phyloP scores from a whole-genome alignment of 2,329 filamentous ascomycete genomes.

The Aspergillus felis region DNA sequence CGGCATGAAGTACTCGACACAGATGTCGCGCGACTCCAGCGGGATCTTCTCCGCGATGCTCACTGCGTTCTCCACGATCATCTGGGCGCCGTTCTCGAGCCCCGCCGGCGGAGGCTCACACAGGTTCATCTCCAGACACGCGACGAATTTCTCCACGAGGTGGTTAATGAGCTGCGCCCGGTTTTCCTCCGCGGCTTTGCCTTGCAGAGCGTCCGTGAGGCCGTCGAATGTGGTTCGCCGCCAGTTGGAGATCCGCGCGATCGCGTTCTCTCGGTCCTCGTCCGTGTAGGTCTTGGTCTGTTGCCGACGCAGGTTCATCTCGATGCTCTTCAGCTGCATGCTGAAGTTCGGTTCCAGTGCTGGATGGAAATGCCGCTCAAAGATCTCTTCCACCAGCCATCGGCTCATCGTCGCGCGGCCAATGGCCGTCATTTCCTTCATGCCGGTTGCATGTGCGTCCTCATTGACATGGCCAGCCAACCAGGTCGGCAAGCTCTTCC shows the following conservation, averaged over 20 bases:
- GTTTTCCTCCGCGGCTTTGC: constrained; percentile 62
- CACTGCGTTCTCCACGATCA: constrained; percentile 89
- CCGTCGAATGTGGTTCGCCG: constrained; percentile 90
- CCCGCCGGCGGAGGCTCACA: constrained; percentile 72
- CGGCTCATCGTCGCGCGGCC: constrained; percentile 82
- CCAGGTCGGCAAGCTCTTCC: constrained; percentile 78
- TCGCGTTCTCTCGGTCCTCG: constrained; percentile 85
- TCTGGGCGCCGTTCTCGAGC: constrained; percentile 80
- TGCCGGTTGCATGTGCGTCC: constrained; percentile 80
- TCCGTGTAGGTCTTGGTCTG: constrained; percentile 69
- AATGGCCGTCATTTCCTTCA: constrained; percentile 96
- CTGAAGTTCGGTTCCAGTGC: constrained; percentile 74
- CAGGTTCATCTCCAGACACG: constrained; percentile 68
- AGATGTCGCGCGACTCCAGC: constrained; percentile 85
- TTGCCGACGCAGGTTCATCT: constrained; percentile 78
- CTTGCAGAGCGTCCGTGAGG: constrained; percentile 66
- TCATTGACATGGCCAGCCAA: constrained; percentile 74
- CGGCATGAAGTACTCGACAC: constrained; percentile 78
- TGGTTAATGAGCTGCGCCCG: constrained; percentile 65
- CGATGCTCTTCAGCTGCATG: constrained; percentile 75
- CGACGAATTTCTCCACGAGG: constrained; percentile 65
- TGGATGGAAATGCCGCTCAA: constrained; percentile 90
- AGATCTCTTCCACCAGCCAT: constrained; percentile 88
- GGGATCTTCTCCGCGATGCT: constrained; percentile 82
- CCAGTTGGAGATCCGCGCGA: constrained; percentile 86